A percentile compares a stretch with the other conserved stretches of the same genome.
Evolutionary conservation across 768 basidiomycete species (phyloP).

Genomic region (Dacryopinax spathularia): DNA sequence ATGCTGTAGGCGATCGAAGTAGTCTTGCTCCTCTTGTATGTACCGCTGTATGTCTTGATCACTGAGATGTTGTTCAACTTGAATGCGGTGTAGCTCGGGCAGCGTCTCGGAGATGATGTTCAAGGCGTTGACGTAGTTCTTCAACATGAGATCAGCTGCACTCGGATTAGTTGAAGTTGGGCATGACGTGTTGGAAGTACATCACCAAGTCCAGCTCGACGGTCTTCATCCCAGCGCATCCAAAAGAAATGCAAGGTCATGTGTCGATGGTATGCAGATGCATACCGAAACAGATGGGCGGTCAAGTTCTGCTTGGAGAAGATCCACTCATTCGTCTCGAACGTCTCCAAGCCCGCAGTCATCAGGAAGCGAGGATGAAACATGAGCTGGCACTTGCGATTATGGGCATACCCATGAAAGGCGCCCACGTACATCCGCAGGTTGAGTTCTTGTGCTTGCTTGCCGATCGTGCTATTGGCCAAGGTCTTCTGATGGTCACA

Average conservation of each 20-base stretch:
- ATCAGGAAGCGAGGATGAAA: conserved; percentile 20
- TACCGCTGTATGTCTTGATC: not conserved
- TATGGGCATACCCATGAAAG: conserved; percentile 24
- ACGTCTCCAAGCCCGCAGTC: conserved; percentile 19
- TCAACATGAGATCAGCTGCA: conserved; percentile 13
- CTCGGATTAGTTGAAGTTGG: not conserved
- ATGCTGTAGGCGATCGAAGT: no score
- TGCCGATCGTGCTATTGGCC: not conserved
- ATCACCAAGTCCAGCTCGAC: not conserved
- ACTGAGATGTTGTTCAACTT: not conserved
- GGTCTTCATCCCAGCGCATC: not conserved
- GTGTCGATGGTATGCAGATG: conserved; percentile 13
- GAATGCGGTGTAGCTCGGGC: not conserved
- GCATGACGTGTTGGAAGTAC: not conserved
- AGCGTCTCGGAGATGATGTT: conserved; percentile 8
- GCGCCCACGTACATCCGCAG: conserved; percentile 16
- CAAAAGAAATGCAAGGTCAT: not conserved
- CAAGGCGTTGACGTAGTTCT: conserved; percentile 22
- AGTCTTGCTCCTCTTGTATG: not conserved
- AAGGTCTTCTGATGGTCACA: conserved; percentile 7
- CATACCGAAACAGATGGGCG: conserved; percentile 16
- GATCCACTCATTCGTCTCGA: conserved; percentile 20
- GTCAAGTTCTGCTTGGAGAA: conserved; percentile 23
- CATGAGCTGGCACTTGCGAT: conserved; percentile 18
- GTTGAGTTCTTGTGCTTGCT: not conserved